Evolutionary conservation across 768 basidiomycete species (phyloP), one percentile per base, ranked within the genome.

Genomic region (Lanmaoa pseudosensibilis): DNA sequence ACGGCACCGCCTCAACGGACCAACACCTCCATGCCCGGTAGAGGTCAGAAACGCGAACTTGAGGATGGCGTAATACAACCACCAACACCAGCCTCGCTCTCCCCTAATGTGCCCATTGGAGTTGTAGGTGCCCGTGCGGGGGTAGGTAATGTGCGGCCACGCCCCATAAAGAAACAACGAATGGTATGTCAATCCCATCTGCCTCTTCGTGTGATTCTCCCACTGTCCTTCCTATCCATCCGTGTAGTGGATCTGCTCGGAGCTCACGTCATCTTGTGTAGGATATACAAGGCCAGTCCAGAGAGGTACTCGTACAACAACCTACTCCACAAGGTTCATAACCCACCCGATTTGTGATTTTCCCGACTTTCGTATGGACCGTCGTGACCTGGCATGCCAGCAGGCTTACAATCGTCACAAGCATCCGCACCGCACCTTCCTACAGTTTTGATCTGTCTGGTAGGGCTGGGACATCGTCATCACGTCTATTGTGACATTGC

Each of bases 121-220:
- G 69, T 79, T 16, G 64, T 82, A 16, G 79, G 79, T 61, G 79
- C 84, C 27, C 83, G 83, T 63, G 83, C 85, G 11, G 87, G 87
- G 18, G 77, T 75, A 37, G 77, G 76, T 9, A 81, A 78, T 45
- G 80, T 78, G 15, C 77, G 85, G 53, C 87, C 88, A 30, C 77
- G 88, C 61, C 88, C 88, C 21, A 66, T 85, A 41, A 91, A 91
- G 80, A 90, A 88, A 72, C 87, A 84, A 66, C 80, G 86, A 58
- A 77, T 88, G 83, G 88, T 90, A 62, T 64, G 84, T 55, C 44
- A 15, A 27, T n/a, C 9, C n/a, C 11, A 15, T 27, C 9, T 37
- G 11, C 19, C 25, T 39, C 23, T 46, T 25, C 5, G 0, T 46
- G 19, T 21, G 36, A 39, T 46, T 48, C 9, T 32, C 27, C 37